Evolutionary conservation across 768 basidiomycete genomes (phyloP).

Genomic region (Termitomyces sp.): DNA sequence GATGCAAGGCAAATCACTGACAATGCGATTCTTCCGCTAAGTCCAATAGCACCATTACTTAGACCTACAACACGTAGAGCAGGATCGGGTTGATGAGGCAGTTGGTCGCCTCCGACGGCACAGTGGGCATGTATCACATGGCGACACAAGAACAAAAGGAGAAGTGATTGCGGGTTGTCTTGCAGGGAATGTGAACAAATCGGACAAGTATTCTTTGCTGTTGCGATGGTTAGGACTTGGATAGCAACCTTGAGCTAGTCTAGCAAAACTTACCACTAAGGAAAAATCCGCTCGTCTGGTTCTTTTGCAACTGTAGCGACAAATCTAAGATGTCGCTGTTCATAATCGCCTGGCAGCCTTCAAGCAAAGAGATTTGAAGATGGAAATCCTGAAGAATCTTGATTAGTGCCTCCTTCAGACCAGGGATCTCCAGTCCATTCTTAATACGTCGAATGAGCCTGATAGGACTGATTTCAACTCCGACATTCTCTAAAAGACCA

Average conservation of each 20-base stretch:
- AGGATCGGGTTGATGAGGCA: slow-evolving; percentile 61
- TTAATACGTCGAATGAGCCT: slow-evolving; percentile 91
- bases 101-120: slow-evolving; percentile 58
- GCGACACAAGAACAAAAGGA: slow-evolving; percentile 80
- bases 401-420: slow-evolving; percentile 89
- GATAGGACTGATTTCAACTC: slow-evolving; percentile 93
- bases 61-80: slow-evolving; percentile 43
- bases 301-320: slow-evolving; percentile 61
- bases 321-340: slow-evolving; percentile 79
- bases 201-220: slow-evolving; percentile 64
- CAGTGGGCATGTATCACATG: slow-evolving; percentile 85
- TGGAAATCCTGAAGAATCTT: slow-evolving; percentile 98
- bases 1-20: slow-evolving; percentile 35
- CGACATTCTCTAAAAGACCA: slow-evolving; percentile 92
- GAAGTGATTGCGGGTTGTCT: slow-evolving; percentile 55
- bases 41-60: slow-evolving; percentile 36
- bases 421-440: slow-evolving; percentile 95
- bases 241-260: neutral
- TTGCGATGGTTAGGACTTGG: neutral
- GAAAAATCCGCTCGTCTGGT: slow-evolving; percentile 81
- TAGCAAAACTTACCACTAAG: slow-evolving; percentile 55
- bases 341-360: slow-evolving; percentile 88
- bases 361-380: slow-evolving; percentile 86
- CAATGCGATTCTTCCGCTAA: slow-evolving; percentile 80
- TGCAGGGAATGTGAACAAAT: slow-evolving; percentile 63